Percentiles rank a stretch among this genome's conserved stretches.
Evolutionary conservation across 1,284 basidiomycete species (phyloP).

Genomic region (Rhodotorula sp.): DNA sequence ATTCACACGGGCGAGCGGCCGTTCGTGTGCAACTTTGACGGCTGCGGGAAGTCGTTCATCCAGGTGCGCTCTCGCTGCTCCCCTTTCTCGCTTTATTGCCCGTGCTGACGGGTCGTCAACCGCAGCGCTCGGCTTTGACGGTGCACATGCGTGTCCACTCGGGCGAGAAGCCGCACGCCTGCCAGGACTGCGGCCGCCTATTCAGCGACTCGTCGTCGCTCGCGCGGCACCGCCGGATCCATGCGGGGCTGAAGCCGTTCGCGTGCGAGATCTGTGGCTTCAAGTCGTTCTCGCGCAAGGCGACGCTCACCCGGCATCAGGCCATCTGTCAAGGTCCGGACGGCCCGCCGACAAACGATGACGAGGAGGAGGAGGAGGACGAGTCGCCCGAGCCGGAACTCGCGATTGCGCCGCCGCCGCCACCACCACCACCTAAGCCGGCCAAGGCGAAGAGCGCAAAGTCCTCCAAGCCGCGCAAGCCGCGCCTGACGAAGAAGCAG

Average conservation of each 20-base stretch:
- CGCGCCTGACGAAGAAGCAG: constrained; percentile 5
- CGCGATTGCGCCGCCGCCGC: constrained; percentile 3
- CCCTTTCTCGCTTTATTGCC: neutral
- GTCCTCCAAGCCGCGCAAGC: constrained; percentile 5
- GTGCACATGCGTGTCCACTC: constrained; percentile 54
- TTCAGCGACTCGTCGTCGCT: constrained; percentile 62
- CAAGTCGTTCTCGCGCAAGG: constrained; percentile 34
- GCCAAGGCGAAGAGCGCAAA: constrained; percentile 1
- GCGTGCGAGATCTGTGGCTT: constrained; percentile 31
- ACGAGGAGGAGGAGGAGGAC: constrained; percentile 16
- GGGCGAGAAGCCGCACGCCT: constrained; percentile 60
- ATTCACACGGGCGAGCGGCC: constrained; percentile 51
- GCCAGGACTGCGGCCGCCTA: constrained; percentile 56
- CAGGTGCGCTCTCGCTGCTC: constrained; percentile 48
- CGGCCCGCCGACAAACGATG: constrained; percentile 2
- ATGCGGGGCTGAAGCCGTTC: constrained; percentile 39
- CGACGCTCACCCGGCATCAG: constrained; percentile 32
- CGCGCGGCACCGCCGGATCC: constrained; percentile 56
- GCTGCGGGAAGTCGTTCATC: constrained; percentile 48
- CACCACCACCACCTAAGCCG: constrained; percentile 1
- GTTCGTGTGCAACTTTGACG: constrained; percentile 8
- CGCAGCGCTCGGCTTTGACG: constrained; percentile 32
- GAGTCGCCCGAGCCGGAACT: constrained; percentile 11
- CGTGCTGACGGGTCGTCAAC: constrained; percentile 3
- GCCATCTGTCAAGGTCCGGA: constrained; percentile 25